Percentiles rank a stretch among this genome's conserved stretches.
phyloP scores from a whole-genome alignment of 148 eudicot species.

The Polygonum aviculare region DNA sequence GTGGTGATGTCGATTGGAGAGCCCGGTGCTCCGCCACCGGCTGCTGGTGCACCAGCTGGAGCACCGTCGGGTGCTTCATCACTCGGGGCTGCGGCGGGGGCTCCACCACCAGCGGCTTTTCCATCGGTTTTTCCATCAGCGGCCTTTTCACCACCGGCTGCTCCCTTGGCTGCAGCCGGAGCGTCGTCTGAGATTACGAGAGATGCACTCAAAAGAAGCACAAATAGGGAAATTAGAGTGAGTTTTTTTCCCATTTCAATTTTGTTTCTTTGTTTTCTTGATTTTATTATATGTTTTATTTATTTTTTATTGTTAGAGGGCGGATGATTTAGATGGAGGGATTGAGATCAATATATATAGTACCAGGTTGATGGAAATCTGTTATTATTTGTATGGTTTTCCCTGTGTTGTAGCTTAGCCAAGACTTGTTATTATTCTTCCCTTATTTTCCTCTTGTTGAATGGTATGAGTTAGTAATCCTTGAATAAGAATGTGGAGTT shows the following conservation, averaged over 20 bases:
- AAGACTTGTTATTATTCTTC: not conserved
- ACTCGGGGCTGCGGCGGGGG: not conserved
- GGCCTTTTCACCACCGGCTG: not conserved
- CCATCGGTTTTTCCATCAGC: too few species aligned
- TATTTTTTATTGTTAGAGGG: not conserved
- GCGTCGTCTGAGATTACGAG: not conserved
- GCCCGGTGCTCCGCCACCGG: not conserved
- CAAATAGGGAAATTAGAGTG: not conserved
- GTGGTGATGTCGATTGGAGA: constrained; percentile 29
- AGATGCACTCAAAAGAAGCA: constrained; percentile 1
- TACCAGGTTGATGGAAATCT: not conserved
- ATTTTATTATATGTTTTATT: not conserved
- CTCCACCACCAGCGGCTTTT: not conserved
- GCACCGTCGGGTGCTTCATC: not conserved
- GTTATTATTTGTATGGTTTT: not conserved
- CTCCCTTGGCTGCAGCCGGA: too few species aligned
- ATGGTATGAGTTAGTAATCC: too few species aligned
- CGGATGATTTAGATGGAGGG: not conserved
- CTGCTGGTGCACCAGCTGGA: not conserved
- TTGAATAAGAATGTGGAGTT: too few species aligned
- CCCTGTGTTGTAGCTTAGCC: not conserved
- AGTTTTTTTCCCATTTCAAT: not conserved
- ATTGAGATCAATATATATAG: not conserved
- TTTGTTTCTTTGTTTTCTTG: not conserved
- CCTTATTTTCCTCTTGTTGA: not conserved